phyloP scores from a whole-genome alignment of 164 flowering plant genomes.

The Chimonanthus praecox region DNA sequence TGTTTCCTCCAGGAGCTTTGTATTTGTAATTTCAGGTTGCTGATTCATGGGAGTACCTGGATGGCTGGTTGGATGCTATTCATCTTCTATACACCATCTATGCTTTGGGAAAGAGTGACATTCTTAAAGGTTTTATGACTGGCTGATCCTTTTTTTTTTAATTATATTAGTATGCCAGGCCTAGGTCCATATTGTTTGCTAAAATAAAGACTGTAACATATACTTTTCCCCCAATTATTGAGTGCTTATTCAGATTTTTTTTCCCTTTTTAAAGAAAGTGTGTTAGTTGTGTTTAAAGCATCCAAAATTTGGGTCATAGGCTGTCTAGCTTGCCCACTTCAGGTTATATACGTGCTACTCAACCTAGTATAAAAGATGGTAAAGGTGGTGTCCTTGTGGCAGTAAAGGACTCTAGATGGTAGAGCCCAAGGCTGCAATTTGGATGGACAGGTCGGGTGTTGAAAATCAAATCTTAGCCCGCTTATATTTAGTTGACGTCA shows the following conservation, averaged over 20 bases:
- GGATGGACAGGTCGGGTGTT: too few species aligned
- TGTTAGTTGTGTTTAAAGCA: not conserved
- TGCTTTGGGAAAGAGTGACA: slow-evolving; percentile 83
- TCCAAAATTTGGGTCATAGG: not conserved
- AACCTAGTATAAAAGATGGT: not conserved
- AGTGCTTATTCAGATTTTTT: not conserved
- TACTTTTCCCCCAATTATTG: not conserved
- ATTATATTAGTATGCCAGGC: not conserved
- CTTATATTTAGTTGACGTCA: too few species aligned
- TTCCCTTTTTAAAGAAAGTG: not conserved
- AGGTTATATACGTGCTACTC: not conserved
- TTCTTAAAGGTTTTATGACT: slow-evolving; percentile 76
- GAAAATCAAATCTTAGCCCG: too few species aligned
- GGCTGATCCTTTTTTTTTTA: slow-evolving; percentile 24
- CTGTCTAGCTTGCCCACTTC: not conserved
- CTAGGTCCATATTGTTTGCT: not conserved
- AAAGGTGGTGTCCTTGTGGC: too few species aligned
- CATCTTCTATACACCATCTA: slow-evolving; percentile 86
- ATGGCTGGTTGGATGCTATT: slow-evolving; percentile 93
- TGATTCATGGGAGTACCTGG: slow-evolving; percentile 89
- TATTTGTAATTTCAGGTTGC: slow-evolving; percentile 50
- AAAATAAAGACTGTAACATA: too few species aligned
- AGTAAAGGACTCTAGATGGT: too few species aligned
- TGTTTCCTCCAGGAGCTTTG: not conserved
- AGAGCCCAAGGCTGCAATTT: too few species aligned